Evolutionary conservation across 305 asterid species (phyloP), one percentile per base, ranked within the genome.

Genomic region (Solanum hybrid): DNA sequence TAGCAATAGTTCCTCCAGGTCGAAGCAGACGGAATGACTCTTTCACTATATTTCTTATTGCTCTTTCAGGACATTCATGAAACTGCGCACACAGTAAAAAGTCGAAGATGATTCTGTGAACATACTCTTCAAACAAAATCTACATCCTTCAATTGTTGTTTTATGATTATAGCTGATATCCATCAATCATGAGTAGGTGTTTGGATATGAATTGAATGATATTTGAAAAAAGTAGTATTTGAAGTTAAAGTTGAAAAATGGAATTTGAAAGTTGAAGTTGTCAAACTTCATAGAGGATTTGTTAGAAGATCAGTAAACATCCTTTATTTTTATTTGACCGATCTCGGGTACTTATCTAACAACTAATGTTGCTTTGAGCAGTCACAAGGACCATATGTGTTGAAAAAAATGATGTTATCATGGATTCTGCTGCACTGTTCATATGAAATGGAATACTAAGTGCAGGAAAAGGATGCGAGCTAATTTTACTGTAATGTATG

Each of bases 51-150:
- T 96, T 96, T 89, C 66, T 93, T 90, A 96, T 95, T 75, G 98
- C 99, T 93, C 95, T 94, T 93, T 92, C 95, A 36, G 99, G 99
- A 93, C 98, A 97, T 90, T 97, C 98, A 36, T 97, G 99, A 87
- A 96, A 95, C 98, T 97, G 95, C 89, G 93, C 31, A 24, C 35
- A 73, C 17, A 51, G 11, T 56, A 46, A 2, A 60, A 20, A 22
- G 26, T 8, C 11, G 3, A 22, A 60, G 72, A 60, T 20, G 26
- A 22, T 3, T 60, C 72, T 60, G 72, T 60, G 27, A 60, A 8
- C 72, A 22, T 60, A 3, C 72, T 20, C 72, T 8, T 22, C 27
- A 60, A 60, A 60, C 72, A 60, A 60, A 60, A 60, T 60, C 12
- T 60, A 22, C 27, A 60, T 60, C 26, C 72, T 60, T 60, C 6